Conservation (phyloP, 306 rosid genomes). For the Lathyrus aphaca region DNA sequence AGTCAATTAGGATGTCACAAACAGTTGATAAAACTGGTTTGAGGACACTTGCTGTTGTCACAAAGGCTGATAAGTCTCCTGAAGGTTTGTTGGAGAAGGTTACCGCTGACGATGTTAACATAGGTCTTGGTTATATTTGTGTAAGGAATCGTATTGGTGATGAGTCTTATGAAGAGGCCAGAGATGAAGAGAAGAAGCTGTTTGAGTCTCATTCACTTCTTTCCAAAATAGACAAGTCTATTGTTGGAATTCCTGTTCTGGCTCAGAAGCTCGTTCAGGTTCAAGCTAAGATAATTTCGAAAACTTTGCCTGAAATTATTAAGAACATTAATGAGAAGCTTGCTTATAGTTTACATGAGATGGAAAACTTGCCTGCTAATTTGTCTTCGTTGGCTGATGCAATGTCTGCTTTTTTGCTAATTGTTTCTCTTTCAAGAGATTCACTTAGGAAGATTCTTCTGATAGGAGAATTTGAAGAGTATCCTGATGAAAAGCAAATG, state of each 20-base stretch:
- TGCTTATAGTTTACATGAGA: constrained; percentile 26
- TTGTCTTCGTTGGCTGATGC: constrained; percentile 46
- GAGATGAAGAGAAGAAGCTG: constrained; percentile 40
- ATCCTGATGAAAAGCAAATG: background rate
- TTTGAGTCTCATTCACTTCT: constrained; percentile 48
- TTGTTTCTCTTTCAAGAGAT: constrained; percentile 45
- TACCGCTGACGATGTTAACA: constrained; percentile 57
- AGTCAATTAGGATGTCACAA: background rate
- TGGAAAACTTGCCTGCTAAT: constrained; percentile 34
- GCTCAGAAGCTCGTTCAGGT: constrained; percentile 54
- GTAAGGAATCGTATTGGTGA: constrained; percentile 43
- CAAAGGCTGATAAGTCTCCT: constrained; percentile 62
- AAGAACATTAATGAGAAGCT: constrained; percentile 52
- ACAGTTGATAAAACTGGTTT: constrained; percentile 53
- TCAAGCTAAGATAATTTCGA: constrained; percentile 47
- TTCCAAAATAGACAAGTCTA: constrained; percentile 49
- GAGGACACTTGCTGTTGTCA: constrained; percentile 61
- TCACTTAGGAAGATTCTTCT: constrained; percentile 47
- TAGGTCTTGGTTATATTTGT: constrained; percentile 49
- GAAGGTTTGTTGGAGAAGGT: constrained; percentile 65
- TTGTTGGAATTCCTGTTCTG: constrained; percentile 55
- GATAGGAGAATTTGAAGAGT: constrained; percentile 48
- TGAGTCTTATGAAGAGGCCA: constrained; percentile 53
- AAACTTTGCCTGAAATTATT: constrained; percentile 49
- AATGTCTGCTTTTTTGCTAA: constrained; percentile 40